A percentile compares a stretch with the other conserved stretches of the same genome.
These are phyloP conservation scores for Magnusiomyces suaveolens DNA, from an alignment of 1,139 yeast species.

Conservation along the genomic window DNA sequence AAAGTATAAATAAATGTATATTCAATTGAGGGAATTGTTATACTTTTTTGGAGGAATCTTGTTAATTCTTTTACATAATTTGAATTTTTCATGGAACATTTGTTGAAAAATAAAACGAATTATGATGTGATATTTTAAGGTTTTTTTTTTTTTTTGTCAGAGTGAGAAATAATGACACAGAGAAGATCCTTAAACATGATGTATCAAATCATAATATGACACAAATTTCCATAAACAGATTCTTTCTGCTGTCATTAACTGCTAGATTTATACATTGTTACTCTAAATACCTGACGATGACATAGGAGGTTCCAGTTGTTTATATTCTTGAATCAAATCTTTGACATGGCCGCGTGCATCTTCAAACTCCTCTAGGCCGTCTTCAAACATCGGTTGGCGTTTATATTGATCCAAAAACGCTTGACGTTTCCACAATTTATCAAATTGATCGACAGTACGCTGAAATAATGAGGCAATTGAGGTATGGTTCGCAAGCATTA, in stretches of 20 bases:
- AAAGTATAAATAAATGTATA: too few species aligned
- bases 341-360: conserved; percentile 70
- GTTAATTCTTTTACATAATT: too few species aligned
- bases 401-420: conserved; percentile 81
- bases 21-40: too few species aligned
- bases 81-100: too few species aligned
- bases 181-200: not conserved
- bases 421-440: conserved; percentile 62
- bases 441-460: conserved; percentile 67
- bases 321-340: conserved; percentile 63
- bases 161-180: too few species aligned
- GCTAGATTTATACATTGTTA: not conserved
- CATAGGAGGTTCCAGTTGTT: conserved; percentile 32
- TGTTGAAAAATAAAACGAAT: too few species aligned
- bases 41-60: too few species aligned
- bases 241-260: too few species aligned
- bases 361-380: conserved; percentile 66
- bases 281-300: not conserved
- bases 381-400: conserved; percentile 45
- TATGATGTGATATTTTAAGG: too few species aligned
- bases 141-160: too few species aligned
- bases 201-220: not conserved
- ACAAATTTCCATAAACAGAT: too few species aligned
- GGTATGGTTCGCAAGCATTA: conserved; percentile 72
- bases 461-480: conserved; percentile 57